Evolutionary conservation across 345 rosid species (phyloP).

Genomic region (Aquilaria yunnanensis): DNA sequence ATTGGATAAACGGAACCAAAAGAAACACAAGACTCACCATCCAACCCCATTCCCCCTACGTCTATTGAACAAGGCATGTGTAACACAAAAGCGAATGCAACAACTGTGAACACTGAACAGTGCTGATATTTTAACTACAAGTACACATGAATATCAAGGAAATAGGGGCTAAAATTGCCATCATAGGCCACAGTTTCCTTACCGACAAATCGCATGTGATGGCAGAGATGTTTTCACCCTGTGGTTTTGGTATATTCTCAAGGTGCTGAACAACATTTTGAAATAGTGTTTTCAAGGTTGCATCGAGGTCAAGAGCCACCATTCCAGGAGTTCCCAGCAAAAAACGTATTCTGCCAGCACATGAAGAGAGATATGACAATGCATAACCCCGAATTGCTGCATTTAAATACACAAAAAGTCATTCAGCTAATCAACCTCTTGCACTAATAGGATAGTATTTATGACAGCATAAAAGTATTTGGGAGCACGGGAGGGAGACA

Average conservation of each 20-base stretch:
- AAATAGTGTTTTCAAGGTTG: slow-evolving; percentile 81
- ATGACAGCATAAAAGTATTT: slow-evolving; percentile 1
- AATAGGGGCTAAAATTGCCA: no score
- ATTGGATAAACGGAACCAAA: no score
- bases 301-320: slow-evolving; percentile 95
- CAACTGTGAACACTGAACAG: not conserved
- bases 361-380: slow-evolving; percentile 93
- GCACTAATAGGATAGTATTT: slow-evolving; percentile 2
- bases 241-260: slow-evolving; percentile 84
- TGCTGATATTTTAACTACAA: no score
- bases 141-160: no score
- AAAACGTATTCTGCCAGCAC: slow-evolving; percentile 94
- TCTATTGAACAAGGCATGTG: no score
- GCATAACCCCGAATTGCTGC: slow-evolving; percentile 99
- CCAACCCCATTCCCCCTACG: no score
- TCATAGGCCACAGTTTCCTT: slow-evolving; percentile 30
- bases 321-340: slow-evolving; percentile 94
- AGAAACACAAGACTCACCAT: no score
- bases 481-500: not conserved
- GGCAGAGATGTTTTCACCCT: slow-evolving; percentile 83
- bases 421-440: slow-evolving; percentile 1
- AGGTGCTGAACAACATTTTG: slow-evolving; percentile 81
- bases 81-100: no score
- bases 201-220: slow-evolving; percentile 91
- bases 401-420: slow-evolving; percentile 22